Evolutionary conservation across 805 yeast species (phyloP), one percentile per base, ranked within the genome.

Genomic region (Vanderwaltozyma polyspora): DNA sequence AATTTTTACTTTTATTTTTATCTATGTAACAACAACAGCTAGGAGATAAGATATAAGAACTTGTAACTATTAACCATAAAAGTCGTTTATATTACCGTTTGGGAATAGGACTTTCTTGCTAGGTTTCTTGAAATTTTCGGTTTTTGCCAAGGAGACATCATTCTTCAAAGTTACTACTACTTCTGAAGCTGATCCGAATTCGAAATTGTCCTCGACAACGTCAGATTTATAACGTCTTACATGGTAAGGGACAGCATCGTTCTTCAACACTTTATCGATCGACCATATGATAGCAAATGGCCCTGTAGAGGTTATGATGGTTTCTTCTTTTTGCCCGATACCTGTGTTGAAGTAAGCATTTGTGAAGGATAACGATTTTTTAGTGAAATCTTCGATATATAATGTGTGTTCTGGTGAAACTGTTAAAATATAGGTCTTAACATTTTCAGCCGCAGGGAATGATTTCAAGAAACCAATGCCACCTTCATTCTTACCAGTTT

Each of bases 211-310:
- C 28, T 80, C 84, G 35, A 82, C 71, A 39, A 85, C 75, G 28
- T 70, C 60, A 28, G 70, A 69, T 16, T 65, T 59, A 52, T 79
- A 79, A 36, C 73, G 66, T 54, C 72, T 76, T 51, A 87, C 76
- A 32, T 67, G 59, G 52, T 82, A 83, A 6, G 80, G 69, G 18
- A 64, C 67, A 28, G 58, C 58, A 36, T 70, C 72, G 36, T 75
- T 73, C 29, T 62, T 60, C 28, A 78, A 51, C 11, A 80, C 64
- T 40, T 76, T 72, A 43, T 63, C 67, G 51, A 86, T 56, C 10
- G 79, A 75, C 95, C 95, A 86, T 1, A 81, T 68, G 16, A 86
- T 70, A 17, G 85, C 79, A 56, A 74, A 86, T 14, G 87, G 89
- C 2, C 95, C 95, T 2, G 79, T 66, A 4, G 89, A 75, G 1